A percentile compares a stretch with the other conserved stretches of the same genome.
phyloP scores from a whole-genome alignment of 371 early-diverging fungal species.

The Actinomortierella wolfii region DNA sequence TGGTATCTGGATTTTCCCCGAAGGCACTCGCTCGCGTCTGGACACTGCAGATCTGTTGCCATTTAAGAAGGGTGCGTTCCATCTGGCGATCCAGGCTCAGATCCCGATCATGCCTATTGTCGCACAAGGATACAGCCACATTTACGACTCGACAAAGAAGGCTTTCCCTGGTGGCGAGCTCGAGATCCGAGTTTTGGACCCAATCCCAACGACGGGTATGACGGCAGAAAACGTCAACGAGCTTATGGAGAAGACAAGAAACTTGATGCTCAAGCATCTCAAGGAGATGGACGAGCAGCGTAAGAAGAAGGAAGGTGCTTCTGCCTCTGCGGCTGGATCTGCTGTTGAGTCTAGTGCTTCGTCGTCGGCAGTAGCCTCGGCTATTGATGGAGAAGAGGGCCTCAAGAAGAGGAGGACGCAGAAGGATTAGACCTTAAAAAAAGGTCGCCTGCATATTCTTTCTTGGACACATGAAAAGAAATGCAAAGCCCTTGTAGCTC shows the following conservation, averaged over 20 bases:
- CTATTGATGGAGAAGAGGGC: conserved; percentile 11
- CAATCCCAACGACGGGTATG: conserved; percentile 71
- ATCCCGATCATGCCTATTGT: conserved; percentile 94
- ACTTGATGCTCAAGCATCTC: conserved; percentile 74
- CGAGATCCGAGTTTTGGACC: conserved; percentile 79
- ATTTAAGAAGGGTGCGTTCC: conserved; percentile 94
- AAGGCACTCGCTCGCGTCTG: conserved; percentile 90
- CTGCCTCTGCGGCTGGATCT: background rate
- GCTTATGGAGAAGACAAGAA: conserved; percentile 67
- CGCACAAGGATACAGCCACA: conserved; percentile 73
- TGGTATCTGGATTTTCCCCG: conserved; percentile 90
- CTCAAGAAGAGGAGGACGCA: conserved; percentile 43
- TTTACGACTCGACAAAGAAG: conserved; percentile 67
- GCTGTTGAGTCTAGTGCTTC: background rate
- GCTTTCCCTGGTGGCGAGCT: conserved; percentile 74
- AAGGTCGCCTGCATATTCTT: too few relatives aligned
- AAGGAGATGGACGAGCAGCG: conserved; percentile 56
- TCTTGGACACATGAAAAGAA: too few relatives aligned
- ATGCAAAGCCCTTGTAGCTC: too few relatives aligned
- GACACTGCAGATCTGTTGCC: conserved; percentile 77
- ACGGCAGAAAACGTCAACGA: conserved; percentile 69
- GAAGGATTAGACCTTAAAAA: conserved; percentile 18
- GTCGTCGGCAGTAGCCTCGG: conserved; percentile 1
- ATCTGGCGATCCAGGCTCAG: conserved; percentile 86
- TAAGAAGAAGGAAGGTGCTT: background rate